Evolutionary conservation across 495 filamentous ascomycete species (phyloP).

Genomic region (Jackrogersella multiformis): DNA sequence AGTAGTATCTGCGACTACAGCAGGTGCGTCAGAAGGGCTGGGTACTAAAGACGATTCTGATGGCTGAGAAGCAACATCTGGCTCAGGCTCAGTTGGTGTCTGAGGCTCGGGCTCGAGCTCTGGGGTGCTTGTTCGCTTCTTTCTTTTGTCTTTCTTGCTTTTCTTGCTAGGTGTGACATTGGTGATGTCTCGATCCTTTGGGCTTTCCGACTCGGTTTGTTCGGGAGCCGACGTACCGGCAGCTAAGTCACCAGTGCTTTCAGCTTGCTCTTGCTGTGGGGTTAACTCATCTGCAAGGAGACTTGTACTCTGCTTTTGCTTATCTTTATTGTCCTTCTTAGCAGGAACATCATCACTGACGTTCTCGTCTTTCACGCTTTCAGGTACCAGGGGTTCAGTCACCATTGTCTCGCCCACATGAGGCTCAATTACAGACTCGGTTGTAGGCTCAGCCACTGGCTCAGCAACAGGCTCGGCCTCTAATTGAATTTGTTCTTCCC

Average conservation of each 20-base stretch:
- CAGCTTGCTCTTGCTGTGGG: constrained; percentile 6
- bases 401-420: not conserved
- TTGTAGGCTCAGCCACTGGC: not conserved
- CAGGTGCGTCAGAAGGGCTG: not conserved
- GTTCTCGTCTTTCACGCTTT: constrained; percentile 10
- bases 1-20: not conserved
- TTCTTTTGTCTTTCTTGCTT: constrained; percentile 25
- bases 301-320: constrained; percentile 29
- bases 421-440: not conserved
- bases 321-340: constrained; percentile 28
- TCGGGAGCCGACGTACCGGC: not conserved
- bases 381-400: not conserved
- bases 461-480: not conserved
- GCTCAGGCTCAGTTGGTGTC: constrained; percentile 13
- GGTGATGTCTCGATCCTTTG: not conserved
- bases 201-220: constrained; percentile 2
- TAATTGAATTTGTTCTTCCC: constrained; percentile 15
- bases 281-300: not conserved
- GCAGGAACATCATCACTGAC: not conserved
- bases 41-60: not conserved
- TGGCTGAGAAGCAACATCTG: not conserved
- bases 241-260: not conserved
- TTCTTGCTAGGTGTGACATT: constrained; percentile 14
- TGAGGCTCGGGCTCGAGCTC: constrained; percentile 27
- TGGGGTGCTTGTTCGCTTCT: constrained; percentile 36